Base-by-base conservation (phyloP, 202 grass and related monocot genomes). In the Schoenoplectus triqueter region DNA sequence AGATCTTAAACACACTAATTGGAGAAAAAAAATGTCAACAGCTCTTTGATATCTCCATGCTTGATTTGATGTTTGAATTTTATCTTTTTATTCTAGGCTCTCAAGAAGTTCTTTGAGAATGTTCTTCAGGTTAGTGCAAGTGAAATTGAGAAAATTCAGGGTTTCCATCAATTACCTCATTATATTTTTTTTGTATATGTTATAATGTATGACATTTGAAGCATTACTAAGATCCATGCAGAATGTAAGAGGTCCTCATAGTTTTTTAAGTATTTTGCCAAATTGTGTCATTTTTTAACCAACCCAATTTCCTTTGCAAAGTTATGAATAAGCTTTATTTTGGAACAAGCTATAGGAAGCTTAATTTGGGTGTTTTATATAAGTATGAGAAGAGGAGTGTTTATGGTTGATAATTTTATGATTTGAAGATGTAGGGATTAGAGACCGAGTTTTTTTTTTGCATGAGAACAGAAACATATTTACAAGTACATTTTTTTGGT, bases 41-140 rank as follows among this genome's bases (percentile, higher is more conserved):
- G 6, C 6, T 45, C 5, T 42, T 55, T 59, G 6, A 52, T 57
- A 54, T 81, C 86, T 40, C 70, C 62, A 13, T 48, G 39, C 81
- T 67, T 79, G 14, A 73, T 84, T 83, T 84, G 31, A 94, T 66
- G 89, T 84, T 47, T 63, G 55, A 84, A 21, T 77, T 15, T 84
- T n/a, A 52, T 71, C 13, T 89, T 89, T 55, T 65, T 81, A 39
- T 69, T 88, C 17, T 83, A 95, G 95, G 95, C 95, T 80, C 82
- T 95, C 74, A 98, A 98, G 87, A 98, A 93, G 73, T 95, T 98
- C 87, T 98, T 95, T 83, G 95, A 94, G 74, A 82, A 95, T 87
- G 90, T 95, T 92, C 89, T 98, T 81, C 90, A 92, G 84, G 95
- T 95, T 90, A 87, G 87, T 84, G 83, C 47, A 80, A 44, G 73